Evolutionary conservation across 2,329 filamentous ascomycete species (phyloP).

Genomic region (Calonectria honghensis): DNA sequence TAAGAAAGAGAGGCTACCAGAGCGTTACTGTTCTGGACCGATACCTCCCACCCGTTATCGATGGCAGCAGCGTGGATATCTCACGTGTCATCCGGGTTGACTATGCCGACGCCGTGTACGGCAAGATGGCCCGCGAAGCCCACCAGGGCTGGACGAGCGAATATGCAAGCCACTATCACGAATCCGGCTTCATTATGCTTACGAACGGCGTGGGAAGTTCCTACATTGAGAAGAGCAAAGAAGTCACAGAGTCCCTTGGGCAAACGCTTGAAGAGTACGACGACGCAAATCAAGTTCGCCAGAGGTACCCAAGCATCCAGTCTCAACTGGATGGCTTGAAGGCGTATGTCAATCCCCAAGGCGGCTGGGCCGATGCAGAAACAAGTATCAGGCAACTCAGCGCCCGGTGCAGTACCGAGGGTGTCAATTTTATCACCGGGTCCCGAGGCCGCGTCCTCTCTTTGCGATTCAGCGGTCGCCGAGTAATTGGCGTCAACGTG

Average conservation of each 20-base stretch:
- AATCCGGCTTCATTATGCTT: constrained; percentile 59
- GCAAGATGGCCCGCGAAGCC: constrained; percentile 69
- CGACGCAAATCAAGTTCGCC: constrained; percentile 48
- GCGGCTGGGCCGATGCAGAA: constrained; percentile 60
- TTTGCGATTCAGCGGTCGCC: constrained; percentile 44
- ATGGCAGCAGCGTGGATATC: constrained; percentile 64
- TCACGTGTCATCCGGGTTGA: constrained; percentile 69
- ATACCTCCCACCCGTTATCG: constrained; percentile 59
- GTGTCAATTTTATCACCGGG: constrained; percentile 58
- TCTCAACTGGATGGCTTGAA: constrained; percentile 49
- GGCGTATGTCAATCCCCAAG: constrained; percentile 54
- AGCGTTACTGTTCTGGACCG: constrained; percentile 69
- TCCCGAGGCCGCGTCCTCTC: constrained; percentile 54
- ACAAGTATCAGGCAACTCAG: constrained; percentile 54
- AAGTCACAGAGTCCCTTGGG: constrained; percentile 43
- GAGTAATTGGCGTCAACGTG: constrained; percentile 54
- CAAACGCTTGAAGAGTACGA: constrained; percentile 50
- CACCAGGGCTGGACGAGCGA: constrained; percentile 52
- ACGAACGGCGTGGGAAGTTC: constrained; percentile 41
- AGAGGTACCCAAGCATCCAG: constrained; percentile 48
- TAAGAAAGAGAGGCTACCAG: constrained; percentile 64
- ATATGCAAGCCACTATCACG: constrained; percentile 56
- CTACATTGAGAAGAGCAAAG: constrained; percentile 50
- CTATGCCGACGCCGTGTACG: constrained; percentile 79
- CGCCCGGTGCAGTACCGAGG: constrained; percentile 52